These are phyloP conservation scores for Atkinsonella hypoxylon DNA, from an alignment of 2,329 filamentous ascomycete genomes.

Conservation along the genomic window DNA sequence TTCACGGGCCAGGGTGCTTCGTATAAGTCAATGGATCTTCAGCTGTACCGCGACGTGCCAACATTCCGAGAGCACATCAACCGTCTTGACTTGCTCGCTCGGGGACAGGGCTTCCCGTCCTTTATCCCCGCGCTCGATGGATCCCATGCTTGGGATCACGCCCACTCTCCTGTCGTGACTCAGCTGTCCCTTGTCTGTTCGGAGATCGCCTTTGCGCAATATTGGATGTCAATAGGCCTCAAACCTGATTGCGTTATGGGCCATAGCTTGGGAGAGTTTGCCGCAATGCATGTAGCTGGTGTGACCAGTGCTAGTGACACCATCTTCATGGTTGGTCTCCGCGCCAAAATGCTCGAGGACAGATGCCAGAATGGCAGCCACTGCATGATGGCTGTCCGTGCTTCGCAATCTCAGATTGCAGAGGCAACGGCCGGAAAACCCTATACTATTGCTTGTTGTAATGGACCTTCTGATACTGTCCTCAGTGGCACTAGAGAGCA, in stretches of 20 bases:
- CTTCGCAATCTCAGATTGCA: constrained; percentile 34
- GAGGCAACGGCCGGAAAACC: constrained; percentile 7
- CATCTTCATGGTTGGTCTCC: constrained; percentile 57
- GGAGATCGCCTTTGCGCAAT: constrained; percentile 28
- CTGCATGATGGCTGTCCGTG: constrained; percentile 40
- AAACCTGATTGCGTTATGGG: constrained; percentile 43
- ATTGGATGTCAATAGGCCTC: constrained; percentile 35
- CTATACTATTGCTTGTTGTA: constrained; percentile 41
- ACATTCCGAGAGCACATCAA: constrained; percentile 22
- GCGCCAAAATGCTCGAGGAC: constrained; percentile 52
- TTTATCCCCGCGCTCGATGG: constrained; percentile 32
- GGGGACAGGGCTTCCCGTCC: constrained; percentile 23
- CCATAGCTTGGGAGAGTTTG: constrained; percentile 62
- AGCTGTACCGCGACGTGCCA: constrained; percentile 20
- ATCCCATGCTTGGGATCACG: constrained; percentile 14
- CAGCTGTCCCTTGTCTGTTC: constrained; percentile 28
- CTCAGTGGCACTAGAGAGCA: constrained; percentile 4
- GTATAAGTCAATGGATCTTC: constrained; percentile 18
- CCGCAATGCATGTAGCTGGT: constrained; percentile 57
- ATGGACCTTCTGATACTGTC: constrained; percentile 49
- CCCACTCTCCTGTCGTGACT: constrained; percentile 9
- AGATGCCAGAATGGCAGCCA: constrained; percentile 57
- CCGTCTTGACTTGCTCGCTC: constrained; percentile 20
- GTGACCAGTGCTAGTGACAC: constrained; percentile 60
- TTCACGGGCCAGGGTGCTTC: constrained; percentile 35